These are phyloP conservation scores for Mucor circinelloides DNA, from an alignment of 371 early-diverging fungal genomes.

Conservation along the genomic window DNA sequence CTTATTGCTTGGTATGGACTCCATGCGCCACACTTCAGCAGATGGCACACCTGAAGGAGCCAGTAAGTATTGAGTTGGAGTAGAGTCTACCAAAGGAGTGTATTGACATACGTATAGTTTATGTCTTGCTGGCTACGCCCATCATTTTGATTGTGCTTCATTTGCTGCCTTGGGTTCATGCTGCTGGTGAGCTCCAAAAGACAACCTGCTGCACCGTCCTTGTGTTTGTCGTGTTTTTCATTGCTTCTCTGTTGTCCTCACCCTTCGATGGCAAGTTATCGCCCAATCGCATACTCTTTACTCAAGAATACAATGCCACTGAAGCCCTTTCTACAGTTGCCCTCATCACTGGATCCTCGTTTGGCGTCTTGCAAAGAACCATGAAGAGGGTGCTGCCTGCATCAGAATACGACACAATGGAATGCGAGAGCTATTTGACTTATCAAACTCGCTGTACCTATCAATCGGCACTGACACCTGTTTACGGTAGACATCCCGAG, in stretches of 20 bases:
- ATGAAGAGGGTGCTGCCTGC: constrained; percentile 8
- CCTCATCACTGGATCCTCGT: constrained; percentile 23
- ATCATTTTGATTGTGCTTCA: constrained; percentile 26
- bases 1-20: constrained; percentile 42
- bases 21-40: constrained; percentile 53
- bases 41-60: constrained; percentile 57
- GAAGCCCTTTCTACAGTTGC: constrained; percentile 23
- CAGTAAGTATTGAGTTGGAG: constrained; percentile 24
- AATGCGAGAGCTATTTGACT: constrained; percentile 7
- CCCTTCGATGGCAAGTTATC: constrained; percentile 24
- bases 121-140: constrained; percentile 29
- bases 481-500: constrained; percentile 15
- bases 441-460: constrained; percentile 28
- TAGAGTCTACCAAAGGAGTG: too few relatives aligned
- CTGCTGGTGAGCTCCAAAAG: constrained; percentile 22
- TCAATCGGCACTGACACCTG: constrained; percentile 16
- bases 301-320: constrained; percentile 29
- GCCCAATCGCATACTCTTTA: constrained; percentile 36
- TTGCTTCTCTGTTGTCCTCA: constrained; percentile 2
- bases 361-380: constrained; percentile 12
- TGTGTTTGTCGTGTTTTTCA: constrained; percentile 22
- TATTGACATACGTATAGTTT: constrained; percentile 22
- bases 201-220: neutral
- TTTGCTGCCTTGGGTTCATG: constrained; percentile 38
- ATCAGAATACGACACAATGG: constrained; percentile 16